Evolutionary conservation across 768 basidiomycete genomes (phyloP).

Genomic region (Lentinus brumalis): DNA sequence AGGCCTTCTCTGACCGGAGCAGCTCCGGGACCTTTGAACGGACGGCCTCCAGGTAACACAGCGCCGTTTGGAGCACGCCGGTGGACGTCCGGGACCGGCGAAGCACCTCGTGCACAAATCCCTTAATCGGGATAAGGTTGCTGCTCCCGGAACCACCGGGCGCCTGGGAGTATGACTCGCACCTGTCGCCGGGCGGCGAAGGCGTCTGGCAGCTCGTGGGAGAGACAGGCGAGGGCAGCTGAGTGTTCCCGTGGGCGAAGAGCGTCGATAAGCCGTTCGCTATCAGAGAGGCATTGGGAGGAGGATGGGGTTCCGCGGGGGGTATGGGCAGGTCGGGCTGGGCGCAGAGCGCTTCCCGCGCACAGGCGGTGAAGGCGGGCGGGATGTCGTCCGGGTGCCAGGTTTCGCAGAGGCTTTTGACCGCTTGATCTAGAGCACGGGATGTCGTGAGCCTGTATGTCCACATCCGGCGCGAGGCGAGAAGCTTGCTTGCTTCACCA

Average conservation of each 20-base stretch:
- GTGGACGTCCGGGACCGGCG: constrained; percentile 85
- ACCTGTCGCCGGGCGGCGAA: constrained; percentile 27
- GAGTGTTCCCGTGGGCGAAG: constrained; percentile 36
- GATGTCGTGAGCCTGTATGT: constrained; percentile 7
- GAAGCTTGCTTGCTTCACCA: background rate
- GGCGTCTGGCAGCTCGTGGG: constrained; percentile 43
- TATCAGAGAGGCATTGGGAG: background rate
- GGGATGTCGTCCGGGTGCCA: constrained; percentile 82
- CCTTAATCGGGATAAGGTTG: constrained; percentile 58
- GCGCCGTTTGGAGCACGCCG: constrained; percentile 80
- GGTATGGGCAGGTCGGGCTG: constrained; percentile 29
- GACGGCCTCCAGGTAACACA: constrained; percentile 88
- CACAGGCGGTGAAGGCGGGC: constrained; percentile 41
- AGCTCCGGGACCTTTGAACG: constrained; percentile 70
- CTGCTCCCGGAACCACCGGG: constrained; percentile 19
- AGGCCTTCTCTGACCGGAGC: constrained; percentile 43
- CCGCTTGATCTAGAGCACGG: constrained; percentile 64
- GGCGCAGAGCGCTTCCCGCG: constrained; percentile 18
- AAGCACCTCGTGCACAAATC: constrained; percentile 88
- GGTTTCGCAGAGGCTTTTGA: constrained; percentile 75
- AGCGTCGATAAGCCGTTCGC: constrained; percentile 9
- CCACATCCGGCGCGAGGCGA: background rate
- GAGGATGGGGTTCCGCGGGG: constrained; percentile 1
- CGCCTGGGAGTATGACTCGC: constrained; percentile 27
- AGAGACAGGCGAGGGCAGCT: constrained; percentile 57